Evolutionary conservation across 192 early-diverging fungal species (phyloP), one percentile per base, ranked within the genome.

Genomic region (Spizellomyces punctatus): DNA sequence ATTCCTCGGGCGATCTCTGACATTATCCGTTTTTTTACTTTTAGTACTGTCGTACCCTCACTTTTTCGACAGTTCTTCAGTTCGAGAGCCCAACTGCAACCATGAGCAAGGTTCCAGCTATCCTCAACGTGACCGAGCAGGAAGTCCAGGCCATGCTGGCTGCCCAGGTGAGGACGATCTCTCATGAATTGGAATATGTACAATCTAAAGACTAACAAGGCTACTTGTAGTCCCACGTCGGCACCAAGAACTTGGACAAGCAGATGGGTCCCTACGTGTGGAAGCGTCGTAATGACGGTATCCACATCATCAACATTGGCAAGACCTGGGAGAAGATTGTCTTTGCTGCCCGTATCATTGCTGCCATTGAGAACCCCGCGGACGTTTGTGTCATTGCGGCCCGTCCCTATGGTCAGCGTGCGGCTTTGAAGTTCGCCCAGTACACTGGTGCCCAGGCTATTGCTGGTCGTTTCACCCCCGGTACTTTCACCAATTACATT

Each of bases 401-500:
- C 80, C 94, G 95, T 82, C 87, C 93, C 70, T 96, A 91, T 80
- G 98, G 96, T 76, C 98, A 98, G 89, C 94, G 98, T 86, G 98
- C 96, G 66, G 95, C 93, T 72, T 89, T 97, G 67, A 99, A 99
- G 92, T 99, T 91, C 85, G 98, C 95, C 67, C 91, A 91, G 74
- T 92, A 98, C 92, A 99, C 95, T 78, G 96, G 96, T 75, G 94
- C 95, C 72, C 94, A 98, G 87, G 96, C 96, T 78, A 95, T 99
- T 72, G 96, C 96, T 63, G 98, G 98, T 83, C 93, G 96, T 83
- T 99, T 99, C 93, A 99, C 98, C 77, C 98, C 98, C 72, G 98
- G 98, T 91, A 98, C 95, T 87, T 98, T 99, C 89, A 99, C 98
- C 82, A 99, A 99, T 89, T 99, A 99, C 91, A 99, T 97, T 84